Conservation (phyloP, 768 basidiomycete genomes). For the Termitomyces sp. region DNA sequence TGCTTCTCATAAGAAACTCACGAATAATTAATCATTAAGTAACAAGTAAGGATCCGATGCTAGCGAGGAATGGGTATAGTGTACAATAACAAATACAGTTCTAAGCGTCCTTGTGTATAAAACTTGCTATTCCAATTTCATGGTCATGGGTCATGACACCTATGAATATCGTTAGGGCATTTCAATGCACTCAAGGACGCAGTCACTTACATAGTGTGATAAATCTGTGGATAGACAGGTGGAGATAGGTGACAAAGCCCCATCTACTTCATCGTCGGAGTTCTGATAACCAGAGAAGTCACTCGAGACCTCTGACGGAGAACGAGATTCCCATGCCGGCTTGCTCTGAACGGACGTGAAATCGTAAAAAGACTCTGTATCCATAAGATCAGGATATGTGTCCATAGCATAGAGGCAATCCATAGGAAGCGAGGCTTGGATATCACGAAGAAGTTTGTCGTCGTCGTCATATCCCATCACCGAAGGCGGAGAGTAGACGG, state of each 20-base stretch:
- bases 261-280: conserved; percentile 15
- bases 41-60: conserved; percentile 4
- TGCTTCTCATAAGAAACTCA: conserved; percentile 9
- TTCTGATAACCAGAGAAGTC: conserved; percentile 11
- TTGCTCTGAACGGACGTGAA: conserved; percentile 6
- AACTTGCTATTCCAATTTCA: background rate
- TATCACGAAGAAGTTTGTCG: conserved; percentile 8
- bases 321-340: conserved; percentile 11
- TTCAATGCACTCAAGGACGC: background rate
- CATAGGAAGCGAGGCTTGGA: conserved; percentile 15
- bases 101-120: background rate
- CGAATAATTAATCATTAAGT: conserved; percentile 15
- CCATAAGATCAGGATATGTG: conserved; percentile 7
- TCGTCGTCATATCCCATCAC: conserved; percentile 11
- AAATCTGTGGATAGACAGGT: conserved; percentile 26
- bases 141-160: conserved; percentile 9
- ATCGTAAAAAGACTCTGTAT: conserved; percentile 15
- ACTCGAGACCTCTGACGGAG: conserved; percentile 12
- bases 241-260: conserved; percentile 18
- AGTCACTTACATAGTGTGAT: conserved; percentile 30
- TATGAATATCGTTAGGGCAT: background rate
- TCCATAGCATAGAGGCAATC: conserved; percentile 20
- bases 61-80: conserved; percentile 9
- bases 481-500: conserved; percentile 12
- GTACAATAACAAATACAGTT: conserved; percentile 17